Evolutionary conservation across 139 green algal species (phyloP), one percentile per base, ranked within the genome.

Genomic region (Chlorella sp.): DNA sequence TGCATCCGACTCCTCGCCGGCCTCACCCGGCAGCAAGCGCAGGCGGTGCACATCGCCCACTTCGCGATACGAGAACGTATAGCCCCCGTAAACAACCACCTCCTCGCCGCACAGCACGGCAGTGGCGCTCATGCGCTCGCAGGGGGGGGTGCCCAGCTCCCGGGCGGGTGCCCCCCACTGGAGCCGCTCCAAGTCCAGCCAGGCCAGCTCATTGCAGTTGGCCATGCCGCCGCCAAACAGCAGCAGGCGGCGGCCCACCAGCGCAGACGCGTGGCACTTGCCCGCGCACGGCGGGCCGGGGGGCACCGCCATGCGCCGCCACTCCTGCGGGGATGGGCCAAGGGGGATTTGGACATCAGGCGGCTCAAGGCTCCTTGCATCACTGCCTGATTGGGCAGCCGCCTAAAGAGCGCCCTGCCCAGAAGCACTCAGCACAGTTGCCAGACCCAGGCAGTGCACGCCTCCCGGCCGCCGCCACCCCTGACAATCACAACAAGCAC

Each of bases 211-310:
- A 26, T 32, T 38, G 77, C 77, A 83, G 40, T 40, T 83, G 40
- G 65, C 26, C 77, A 83, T 83, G 77, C 41, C 60, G 58, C 77
- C 77, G 41, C 38, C 77, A 43, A 74, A 83, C 36, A 83, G 60
- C 40, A 83, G 77, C 58, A 83, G 77, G 77, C 77, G 77, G 60
- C 20, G 32, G 40, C 77, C 77, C 26, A 83, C 58, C 56, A 62
- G 56, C 26, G 26, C 64, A 1, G 77, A 58, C 3, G 58, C 19
- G 60, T 83, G 77, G 77, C 77, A 83, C 60, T 83, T 83, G 77
- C 77, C 77, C 4, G 60, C 77, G 40, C 77, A 83, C 30, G 34
- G 58, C 19, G 77, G 77, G 30, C 34, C 60, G 8, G 56, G 8
- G 9, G 77, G 40, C 60, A 83, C 20, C 26, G 56, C 58, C 58